phyloP scores from a whole-genome alignment of 371 early-diverging fungal genomes.

The Haplosporangium sp. region DNA sequence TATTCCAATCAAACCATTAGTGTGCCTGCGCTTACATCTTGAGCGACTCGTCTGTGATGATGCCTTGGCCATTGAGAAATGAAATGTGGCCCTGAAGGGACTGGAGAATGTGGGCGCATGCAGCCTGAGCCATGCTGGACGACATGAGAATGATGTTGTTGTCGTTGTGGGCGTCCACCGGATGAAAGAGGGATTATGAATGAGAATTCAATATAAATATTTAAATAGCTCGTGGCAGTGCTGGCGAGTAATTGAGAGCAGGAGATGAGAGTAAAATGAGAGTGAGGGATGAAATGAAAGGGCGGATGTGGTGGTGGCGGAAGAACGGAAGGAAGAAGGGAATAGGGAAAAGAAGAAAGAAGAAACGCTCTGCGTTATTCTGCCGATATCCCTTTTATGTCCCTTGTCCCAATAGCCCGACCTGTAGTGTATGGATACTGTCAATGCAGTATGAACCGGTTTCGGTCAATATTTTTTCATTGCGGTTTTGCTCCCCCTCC shows the following conservation, averaged over 20 bases:
- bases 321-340: constrained; percentile 1
- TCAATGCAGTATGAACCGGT: no score
- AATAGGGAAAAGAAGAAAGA: neutral
- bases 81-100: constrained; percentile 45
- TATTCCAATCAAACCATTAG: no score
- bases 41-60: constrained; percentile 49
- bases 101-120: constrained; percentile 48
- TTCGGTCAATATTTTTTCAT: neutral
- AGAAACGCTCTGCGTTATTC: no score
- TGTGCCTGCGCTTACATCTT: constrained; percentile 24
- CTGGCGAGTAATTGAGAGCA: neutral
- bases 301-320: no score
- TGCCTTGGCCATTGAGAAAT: constrained; percentile 44
- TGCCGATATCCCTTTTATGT: no score
- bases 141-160: neutral
- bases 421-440: no score
- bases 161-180: no score
- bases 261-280: neutral
- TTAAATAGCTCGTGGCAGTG: no score
- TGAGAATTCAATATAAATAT: no score
- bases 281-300: neutral
- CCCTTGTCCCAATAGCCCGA: no score
- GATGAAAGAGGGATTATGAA: no score
- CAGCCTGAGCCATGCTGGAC: constrained; percentile 39
- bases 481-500: no score